These are phyloP conservation scores for Penicillium thymicola DNA, from an alignment of 2,329 filamentous ascomycete genomes.

Conservation along the genomic window DNA sequence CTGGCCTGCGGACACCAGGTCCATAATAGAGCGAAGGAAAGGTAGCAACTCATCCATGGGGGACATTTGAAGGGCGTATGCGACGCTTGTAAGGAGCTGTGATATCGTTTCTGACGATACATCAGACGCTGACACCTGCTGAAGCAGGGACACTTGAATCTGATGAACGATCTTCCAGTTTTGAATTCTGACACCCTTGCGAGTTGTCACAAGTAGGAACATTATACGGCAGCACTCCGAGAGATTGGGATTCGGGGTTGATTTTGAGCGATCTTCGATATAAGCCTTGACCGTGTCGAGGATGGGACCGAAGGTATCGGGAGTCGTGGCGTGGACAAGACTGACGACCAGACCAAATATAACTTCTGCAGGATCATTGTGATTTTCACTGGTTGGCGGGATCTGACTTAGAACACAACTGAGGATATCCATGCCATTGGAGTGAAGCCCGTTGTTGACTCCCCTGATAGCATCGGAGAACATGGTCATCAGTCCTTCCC, in stretches of 20 bases:
- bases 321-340: constrained; percentile 75
- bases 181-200: constrained; percentile 70
- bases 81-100: constrained; percentile 46
- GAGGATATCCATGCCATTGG: constrained; percentile 54
- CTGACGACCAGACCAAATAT: constrained; percentile 75
- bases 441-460: constrained; percentile 57
- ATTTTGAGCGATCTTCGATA: constrained; percentile 32
- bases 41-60: constrained; percentile 77
- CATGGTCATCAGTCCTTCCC: constrained; percentile 86
- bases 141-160: constrained; percentile 54
- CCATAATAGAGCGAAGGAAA: constrained; percentile 62
- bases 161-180: constrained; percentile 68
- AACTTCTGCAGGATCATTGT: constrained; percentile 50
- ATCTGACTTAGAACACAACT: constrained; percentile 47
- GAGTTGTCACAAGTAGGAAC: constrained; percentile 70
- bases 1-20: constrained; percentile 61
- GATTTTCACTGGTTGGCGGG: constrained; percentile 27
- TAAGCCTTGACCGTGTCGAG: constrained; percentile 60
- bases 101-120: constrained; percentile 28
- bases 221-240: constrained; percentile 39
- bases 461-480: constrained; percentile 77
- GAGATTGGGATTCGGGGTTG: constrained; percentile 41
- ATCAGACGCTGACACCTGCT: constrained; percentile 29
- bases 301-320: constrained; percentile 69
- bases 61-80: constrained; percentile 70